A percentile compares a stretch with the other conserved stretches of the same genome.
Evolutionary conservation across 2,329 filamentous ascomycete species (phyloP).

Genomic region (Seiridium unicorne): DNA sequence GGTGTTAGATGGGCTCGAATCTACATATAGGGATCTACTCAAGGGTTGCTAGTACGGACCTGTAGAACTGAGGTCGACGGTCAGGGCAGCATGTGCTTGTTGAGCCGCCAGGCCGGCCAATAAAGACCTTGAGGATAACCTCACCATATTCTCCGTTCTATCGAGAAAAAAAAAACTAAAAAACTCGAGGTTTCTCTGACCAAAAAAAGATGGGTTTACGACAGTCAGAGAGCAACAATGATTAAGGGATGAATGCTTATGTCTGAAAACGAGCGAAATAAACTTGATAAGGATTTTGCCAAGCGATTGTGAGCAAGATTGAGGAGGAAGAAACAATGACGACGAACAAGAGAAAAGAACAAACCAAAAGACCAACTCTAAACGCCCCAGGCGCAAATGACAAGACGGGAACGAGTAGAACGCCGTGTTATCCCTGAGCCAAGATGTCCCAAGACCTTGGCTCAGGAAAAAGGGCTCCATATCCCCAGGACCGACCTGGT

Average conservation of each 20-base stretch:
- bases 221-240: neutral
- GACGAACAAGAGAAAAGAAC: neutral
- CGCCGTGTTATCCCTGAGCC: slow-evolving; percentile 1
- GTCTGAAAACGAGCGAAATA: neutral
- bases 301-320: neutral
- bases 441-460: neutral
- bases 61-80: slow-evolving; percentile 25
- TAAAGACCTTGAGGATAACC: slow-evolving; percentile 16
- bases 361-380: neutral
- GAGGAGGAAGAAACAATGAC: slow-evolving; percentile 3
- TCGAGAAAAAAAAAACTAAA: no score
- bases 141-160: slow-evolving; percentile 18
- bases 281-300: neutral
- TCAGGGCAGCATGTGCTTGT: slow-evolving; percentile 22
- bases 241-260: neutral
- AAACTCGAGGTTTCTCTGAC: no score
- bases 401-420: neutral
- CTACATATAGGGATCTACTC: no score
- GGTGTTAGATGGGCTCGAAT: neutral
- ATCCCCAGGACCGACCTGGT: neutral
- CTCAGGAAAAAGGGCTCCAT: neutral
- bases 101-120: slow-evolving; percentile 22
- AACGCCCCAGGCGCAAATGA: neutral
- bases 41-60: slow-evolving; percentile 16
- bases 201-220: neutral